phyloP scores from a whole-genome alignment of 164 flowering plant genomes.

The Litsea cubeba region DNA sequence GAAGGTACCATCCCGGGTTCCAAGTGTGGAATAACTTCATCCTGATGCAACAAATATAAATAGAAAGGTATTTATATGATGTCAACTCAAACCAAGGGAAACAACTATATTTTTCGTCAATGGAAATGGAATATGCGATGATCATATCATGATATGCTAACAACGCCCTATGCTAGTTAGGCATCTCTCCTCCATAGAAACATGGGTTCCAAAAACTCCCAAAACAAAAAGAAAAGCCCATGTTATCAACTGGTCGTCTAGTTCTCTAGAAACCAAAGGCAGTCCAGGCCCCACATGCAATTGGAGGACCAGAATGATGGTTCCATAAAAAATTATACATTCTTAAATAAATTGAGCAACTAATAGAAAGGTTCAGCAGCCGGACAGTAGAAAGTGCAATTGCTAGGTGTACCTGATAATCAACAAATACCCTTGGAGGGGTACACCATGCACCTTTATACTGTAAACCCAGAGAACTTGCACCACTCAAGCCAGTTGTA shows the following conservation, averaged over 20 bases:
- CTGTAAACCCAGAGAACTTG: conserved; percentile 86
- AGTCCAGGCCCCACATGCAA: background rate
- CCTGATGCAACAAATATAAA: conserved; percentile 37
- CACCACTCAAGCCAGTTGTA: conserved; percentile 87
- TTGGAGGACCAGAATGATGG: background rate
- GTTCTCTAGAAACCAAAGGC: too few species aligned
- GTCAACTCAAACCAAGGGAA: background rate
- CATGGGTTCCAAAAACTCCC: too few species aligned
- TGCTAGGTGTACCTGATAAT: conserved; percentile 67
- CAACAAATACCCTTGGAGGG: conserved; percentile 92
- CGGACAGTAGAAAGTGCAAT: background rate
- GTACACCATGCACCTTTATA: conserved; percentile 96
- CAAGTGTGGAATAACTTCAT: conserved; percentile 92
- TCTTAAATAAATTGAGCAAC: too few species aligned
- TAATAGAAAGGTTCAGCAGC: background rate
- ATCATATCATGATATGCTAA: too few species aligned
- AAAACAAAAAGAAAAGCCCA: too few species aligned
- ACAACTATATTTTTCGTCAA: background rate
- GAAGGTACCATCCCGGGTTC: conserved; percentile 95
- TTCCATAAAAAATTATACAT: too few species aligned
- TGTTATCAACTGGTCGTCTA: too few species aligned
- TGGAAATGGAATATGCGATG: background rate
- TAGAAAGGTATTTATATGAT: background rate
- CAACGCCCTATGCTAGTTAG: too few species aligned
- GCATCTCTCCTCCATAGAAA: too few species aligned